Evolutionary conservation across 2,329 filamentous ascomycete species (phyloP), one percentile per base, ranked within the genome.

Genomic region (Colletotrichum nymphaeae): DNA sequence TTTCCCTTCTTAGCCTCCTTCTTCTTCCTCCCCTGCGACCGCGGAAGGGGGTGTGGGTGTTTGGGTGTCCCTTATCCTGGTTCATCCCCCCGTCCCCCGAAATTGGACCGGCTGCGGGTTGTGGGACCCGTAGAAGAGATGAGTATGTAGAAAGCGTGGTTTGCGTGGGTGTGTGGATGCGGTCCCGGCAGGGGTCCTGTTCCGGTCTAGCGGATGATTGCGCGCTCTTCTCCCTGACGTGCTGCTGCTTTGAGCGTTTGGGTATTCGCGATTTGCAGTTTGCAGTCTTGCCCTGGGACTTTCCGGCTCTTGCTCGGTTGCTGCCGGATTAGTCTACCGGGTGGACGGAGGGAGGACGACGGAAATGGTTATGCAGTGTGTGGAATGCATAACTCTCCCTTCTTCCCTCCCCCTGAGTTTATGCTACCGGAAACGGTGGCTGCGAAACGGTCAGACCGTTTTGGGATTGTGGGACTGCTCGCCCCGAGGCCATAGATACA

Each of bases 281-380:
- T 42, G 12, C 49, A n/a, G 52, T 22, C 26, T 12, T 30, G 26
- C 24, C 16, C 37, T 37, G 8, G 35, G 11, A 8, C 22, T 60
- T 42, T 35, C n/a, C 66, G 66, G 70, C 70, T 72, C 42, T 64
- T 64, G 59, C 30, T 73, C 70, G 70, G 59, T 35, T 56, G 59
- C 58, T 58, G 30, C 70, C 66, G 66, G 70, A 65, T 49, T 69
- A 55, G 28, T 69, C 63, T 14, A 24, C 58, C 66, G 59, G 69
- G 52, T 24, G 32, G 16, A 46, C 59, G 70, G 70, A 69, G 42
- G 42, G 16, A 35, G 52, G 26, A 24, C 1, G 16, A 26, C 14
- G 22, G 58, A 22, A 22, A 22, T 12, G 30, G 35, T 42, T 42
- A n/a, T 24, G 28, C 28, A 32, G 24, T 22, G 32, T 35, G 32